These are phyloP conservation scores for Nasturtium officinale DNA, from an alignment of 345 rosid genomes.

Conservation along the genomic window DNA sequence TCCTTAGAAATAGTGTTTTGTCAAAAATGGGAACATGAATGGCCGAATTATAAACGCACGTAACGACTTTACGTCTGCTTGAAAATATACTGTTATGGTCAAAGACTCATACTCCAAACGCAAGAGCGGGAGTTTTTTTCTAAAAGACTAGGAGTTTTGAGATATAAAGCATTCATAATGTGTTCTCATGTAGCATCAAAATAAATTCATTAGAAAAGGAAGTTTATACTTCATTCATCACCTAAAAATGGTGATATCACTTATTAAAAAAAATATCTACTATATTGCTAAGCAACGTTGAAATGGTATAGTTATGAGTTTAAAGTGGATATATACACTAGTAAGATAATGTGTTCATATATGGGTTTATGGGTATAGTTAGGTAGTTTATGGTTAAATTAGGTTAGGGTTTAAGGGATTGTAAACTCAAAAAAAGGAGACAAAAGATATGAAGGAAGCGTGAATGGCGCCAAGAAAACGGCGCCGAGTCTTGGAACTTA, in stretches of 20 bases:
- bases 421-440: background rate
- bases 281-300: too few species aligned
- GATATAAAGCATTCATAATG: slow-evolving; percentile 3
- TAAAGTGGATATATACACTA: background rate
- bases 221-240: too few species aligned
- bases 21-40: slow-evolving; percentile 14
- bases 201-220: too few species aligned
- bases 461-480: slow-evolving; percentile 47
- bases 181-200: too few species aligned
- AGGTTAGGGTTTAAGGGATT: slow-evolving; percentile 26
- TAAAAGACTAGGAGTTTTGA: background rate
- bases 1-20: background rate
- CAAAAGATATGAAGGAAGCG: slow-evolving; percentile 30
- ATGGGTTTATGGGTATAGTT: slow-evolving; percentile 21
- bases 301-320: background rate
- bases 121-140: background rate
- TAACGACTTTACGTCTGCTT: slow-evolving; percentile 33
- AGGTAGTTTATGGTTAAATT: slow-evolving; percentile 35
- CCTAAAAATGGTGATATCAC: background rate
- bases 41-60: slow-evolving; percentile 33
- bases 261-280: too few species aligned
- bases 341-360: slow-evolving; percentile 10
- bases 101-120: background rate
- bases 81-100: slow-evolving; percentile 19
- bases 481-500: slow-evolving; percentile 42